These are phyloP conservation scores for Coniella vitis DNA, from an alignment of 2,329 filamentous ascomycete genomes.

Conservation along the genomic window DNA sequence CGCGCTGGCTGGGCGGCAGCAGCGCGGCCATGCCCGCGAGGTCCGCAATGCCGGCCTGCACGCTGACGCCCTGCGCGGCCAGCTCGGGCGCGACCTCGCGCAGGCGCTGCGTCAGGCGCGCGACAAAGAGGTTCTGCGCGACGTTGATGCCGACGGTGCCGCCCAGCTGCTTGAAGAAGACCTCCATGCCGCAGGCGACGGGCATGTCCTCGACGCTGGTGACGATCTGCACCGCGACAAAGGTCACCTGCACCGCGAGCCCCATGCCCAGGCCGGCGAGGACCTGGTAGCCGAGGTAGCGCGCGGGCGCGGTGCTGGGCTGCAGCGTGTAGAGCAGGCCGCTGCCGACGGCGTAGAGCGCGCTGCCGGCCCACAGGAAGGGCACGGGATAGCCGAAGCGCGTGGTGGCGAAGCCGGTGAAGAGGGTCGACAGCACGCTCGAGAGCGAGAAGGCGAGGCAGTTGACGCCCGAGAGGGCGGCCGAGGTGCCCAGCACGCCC, in stretches of 20 bases:
- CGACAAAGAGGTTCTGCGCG: constrained; percentile 1
- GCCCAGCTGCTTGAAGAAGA: constrained; percentile 3
- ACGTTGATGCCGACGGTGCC: not conserved
- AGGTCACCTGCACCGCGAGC: constrained; percentile 1
- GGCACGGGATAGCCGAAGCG: not conserved
- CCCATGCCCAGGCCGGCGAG: constrained; percentile 8
- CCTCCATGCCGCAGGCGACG: not conserved
- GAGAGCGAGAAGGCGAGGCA: constrained; percentile 4
- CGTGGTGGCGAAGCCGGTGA: constrained; percentile 3
- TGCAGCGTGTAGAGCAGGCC: constrained; percentile 2
- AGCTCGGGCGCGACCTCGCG: not conserved
- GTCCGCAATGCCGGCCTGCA: not conserved
- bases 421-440: not conserved
- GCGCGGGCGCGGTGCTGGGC: not conserved
- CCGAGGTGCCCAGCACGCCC: constrained; percentile 2
- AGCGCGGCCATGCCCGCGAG: not conserved
- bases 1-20: not conserved
- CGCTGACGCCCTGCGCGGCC: not conserved
- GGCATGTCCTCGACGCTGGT: not conserved
- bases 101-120: not conserved
- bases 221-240: constrained; percentile 10
- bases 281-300: not conserved
- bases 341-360: constrained; percentile 1
- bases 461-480: constrained; percentile 7
- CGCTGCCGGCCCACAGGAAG: constrained; percentile 4